Conservation (phyloP, 2,329 filamentous ascomycete species). For the Fonsecaea erecta region DNA sequence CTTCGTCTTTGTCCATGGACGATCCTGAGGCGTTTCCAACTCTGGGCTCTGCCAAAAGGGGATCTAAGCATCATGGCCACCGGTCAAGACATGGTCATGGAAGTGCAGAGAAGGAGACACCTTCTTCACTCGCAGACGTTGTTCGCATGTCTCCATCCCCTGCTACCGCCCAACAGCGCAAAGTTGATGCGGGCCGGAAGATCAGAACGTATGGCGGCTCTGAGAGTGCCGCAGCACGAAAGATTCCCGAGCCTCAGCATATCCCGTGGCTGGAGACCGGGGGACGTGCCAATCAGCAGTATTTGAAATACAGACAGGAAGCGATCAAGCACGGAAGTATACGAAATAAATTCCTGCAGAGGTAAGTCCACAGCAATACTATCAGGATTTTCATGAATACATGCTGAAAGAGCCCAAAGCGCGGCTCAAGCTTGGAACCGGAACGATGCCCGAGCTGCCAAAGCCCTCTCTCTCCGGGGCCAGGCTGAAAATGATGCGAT, state of each 20-base stretch:
- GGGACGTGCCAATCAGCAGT: constrained; percentile 85
- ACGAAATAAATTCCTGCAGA: constrained; percentile 95
- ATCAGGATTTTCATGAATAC: background rate
- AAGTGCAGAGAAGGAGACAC: constrained; percentile 66
- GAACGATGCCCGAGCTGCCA: constrained; percentile 93
- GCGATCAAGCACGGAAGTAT: constrained; percentile 97
- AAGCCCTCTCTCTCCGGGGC: constrained; percentile 88
- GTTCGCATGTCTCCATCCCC: constrained; percentile 94
- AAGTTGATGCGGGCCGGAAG: constrained; percentile 66
- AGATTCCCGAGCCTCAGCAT: constrained; percentile 85
- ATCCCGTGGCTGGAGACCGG: constrained; percentile 97
- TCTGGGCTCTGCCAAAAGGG: constrained; percentile 76
- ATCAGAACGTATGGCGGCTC: constrained; percentile 36
- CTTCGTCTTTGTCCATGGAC: constrained; percentile 75
- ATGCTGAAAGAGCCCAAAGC: constrained; percentile 52
- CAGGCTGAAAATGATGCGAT: constrained; percentile 97
- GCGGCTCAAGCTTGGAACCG: constrained; percentile 98
- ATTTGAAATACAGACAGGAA: constrained; percentile 91
- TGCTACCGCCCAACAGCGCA: constrained; percentile 57
- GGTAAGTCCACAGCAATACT: constrained; percentile 57
- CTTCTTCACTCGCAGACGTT: constrained; percentile 86
- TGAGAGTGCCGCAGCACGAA: constrained; percentile 72
- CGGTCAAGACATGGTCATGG: constrained; percentile 79
- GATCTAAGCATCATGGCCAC: constrained; percentile 93
- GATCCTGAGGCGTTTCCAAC: constrained; percentile 96